Evolutionary conservation across 2,329 filamentous ascomycete genomes (phyloP), one percentile per base, ranked within the genome.

Genomic region (Decorospora gaudefroyi): DNA sequence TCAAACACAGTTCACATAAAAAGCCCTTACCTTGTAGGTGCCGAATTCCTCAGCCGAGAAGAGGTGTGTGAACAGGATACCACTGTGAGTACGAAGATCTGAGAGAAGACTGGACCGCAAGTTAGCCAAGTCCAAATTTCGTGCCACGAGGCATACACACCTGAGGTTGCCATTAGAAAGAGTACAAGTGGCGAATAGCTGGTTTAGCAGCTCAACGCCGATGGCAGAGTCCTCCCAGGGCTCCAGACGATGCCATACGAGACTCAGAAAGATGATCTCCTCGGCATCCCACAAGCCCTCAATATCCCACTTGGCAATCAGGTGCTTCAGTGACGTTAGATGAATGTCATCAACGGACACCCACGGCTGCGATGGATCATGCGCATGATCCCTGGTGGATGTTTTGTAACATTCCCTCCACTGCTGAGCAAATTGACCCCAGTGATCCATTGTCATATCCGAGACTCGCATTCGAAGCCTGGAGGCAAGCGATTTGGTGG

Each of bases 271-370:
- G 8, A 62, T 40, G 8, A 75, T 42, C 38, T 75, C 62, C 1
- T 64, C 62, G 11, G 69, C 60, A n/a, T 56, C 74, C 70, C 83
- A 90, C 1, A 89, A 70, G 0, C 75, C 82, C 0, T 72, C 64
- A 4, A 90, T 75, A 1, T 72, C 66, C 73, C 82, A 82, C 3
- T 75, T 61, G 1, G 66, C 50, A 1, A 93, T 74, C 1, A 91
- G 74, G 18, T 75, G 68, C 17, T 75, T 64, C 1, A 93, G 76
- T 32, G 83, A 80, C 17, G 82, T 77, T 44, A 78, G 74, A 65
- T 90, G 84, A 68, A 90, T 86, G 42, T 85, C 74, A 64, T 92
- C 88, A 29, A 92, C 78, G 34, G 85, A 83, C 62, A 84, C 82
- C 78, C 85, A 91, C 3, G 68, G 64, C 8, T 68, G 42, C 1